A percentile compares a stretch with the other conserved stretches of the same genome.
Conservation (phyloP, 495 filamentous ascomycete genomes). For the Daldinia bambusicola region DNA sequence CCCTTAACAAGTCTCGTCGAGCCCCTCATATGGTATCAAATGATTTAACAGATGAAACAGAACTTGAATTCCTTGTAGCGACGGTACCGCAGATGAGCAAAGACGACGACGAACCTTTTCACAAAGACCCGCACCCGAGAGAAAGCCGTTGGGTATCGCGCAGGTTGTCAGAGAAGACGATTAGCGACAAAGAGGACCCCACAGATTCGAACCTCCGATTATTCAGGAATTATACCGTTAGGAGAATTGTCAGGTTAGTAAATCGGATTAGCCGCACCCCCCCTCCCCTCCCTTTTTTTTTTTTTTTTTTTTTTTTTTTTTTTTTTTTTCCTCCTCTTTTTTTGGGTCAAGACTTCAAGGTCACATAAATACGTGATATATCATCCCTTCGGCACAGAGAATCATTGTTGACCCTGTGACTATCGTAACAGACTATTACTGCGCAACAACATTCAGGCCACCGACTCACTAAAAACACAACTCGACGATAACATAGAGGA, state of each 20-base stretch:
- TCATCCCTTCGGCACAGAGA: background rate
- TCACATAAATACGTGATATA: background rate
- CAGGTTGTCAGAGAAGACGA: background rate
- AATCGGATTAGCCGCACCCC: background rate
- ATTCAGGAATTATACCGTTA: background rate
- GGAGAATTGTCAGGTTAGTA: slow-evolving; percentile 20
- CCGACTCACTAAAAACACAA: background rate
- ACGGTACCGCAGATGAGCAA: background rate
- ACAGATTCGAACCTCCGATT: background rate
- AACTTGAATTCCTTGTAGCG: slow-evolving; percentile 35
- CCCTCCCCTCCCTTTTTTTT: background rate
- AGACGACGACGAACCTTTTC: background rate
- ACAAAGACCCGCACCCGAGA: slow-evolving; percentile 18
- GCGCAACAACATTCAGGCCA: background rate
- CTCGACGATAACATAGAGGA: background rate
- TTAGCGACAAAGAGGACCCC: background rate
- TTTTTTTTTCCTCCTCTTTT: too few species aligned
- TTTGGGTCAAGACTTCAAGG: background rate
- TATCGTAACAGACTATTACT: background rate
- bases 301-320: background rate
- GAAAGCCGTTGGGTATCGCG: slow-evolving; percentile 24
- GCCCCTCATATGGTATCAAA: background rate
- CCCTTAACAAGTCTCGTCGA: too few species aligned
- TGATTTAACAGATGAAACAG: slow-evolving; percentile 15
- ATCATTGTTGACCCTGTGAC: background rate